phyloP scores from a whole-genome alignment of 371 early-diverging fungal species.

The Circinella minor region DNA sequence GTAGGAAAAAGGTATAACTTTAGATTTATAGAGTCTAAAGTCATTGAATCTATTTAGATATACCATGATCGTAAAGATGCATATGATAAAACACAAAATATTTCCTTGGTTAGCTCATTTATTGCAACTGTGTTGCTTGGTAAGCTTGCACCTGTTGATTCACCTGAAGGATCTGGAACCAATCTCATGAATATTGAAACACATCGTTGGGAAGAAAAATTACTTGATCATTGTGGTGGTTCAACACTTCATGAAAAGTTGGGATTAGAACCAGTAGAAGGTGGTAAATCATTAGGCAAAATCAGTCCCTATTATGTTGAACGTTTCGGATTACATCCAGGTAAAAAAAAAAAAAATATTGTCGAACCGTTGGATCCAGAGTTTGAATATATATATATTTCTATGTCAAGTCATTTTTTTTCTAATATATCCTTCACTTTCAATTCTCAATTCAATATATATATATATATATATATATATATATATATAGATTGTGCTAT shows the following conservation, averaged over 20 bases:
- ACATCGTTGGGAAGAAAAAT: conserved; percentile 56
- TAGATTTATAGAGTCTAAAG: background rate
- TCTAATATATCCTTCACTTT: too few species aligned
- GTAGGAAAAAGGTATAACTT: too few species aligned
- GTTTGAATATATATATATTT: too few species aligned
- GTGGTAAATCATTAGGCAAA: conserved; percentile 42
- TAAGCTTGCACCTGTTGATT: conserved; percentile 67
- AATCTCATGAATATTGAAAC: conserved; percentile 75
- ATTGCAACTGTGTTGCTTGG: conserved; percentile 71
- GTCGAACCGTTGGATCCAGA: too few species aligned
- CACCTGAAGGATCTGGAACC: conserved; percentile 83
- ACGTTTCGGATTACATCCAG: conserved; percentile 60
- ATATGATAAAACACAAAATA: conserved; percentile 55
- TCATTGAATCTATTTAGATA: conserved; percentile 24
- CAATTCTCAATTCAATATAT: background rate
- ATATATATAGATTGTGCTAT: conserved; percentile 60
- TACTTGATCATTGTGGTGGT: conserved; percentile 54
- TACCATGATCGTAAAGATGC: conserved; percentile 30
- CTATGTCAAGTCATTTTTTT: too few species aligned
- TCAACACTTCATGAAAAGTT: conserved; percentile 41
- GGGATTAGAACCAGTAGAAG: conserved; percentile 44
- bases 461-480: too few species aligned
- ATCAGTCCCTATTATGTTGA: conserved; percentile 53
- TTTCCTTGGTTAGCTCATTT: conserved; percentile 79
- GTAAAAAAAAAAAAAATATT: conserved; percentile 28